Conservation (phyloP, 75 land plant genomes). For the Selaginella moellendorffii region DNA sequence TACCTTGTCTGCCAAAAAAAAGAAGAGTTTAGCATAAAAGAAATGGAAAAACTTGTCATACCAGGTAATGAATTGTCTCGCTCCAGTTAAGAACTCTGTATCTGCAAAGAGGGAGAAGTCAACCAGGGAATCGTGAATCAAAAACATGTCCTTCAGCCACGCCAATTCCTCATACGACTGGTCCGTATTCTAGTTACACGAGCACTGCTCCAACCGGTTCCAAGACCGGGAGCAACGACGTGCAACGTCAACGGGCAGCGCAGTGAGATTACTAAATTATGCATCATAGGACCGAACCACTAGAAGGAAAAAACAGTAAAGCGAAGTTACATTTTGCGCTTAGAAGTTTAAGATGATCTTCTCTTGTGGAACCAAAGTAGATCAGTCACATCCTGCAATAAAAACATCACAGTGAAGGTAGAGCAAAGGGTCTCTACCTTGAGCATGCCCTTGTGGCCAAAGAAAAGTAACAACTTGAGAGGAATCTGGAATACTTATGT, state of each 20-base stretch:
- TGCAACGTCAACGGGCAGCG: background rate
- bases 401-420: background rate
- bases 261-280: background rate
- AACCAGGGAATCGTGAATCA: no score
- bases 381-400: slow-evolving; percentile 79
- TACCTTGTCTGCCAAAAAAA: no score
- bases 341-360: slow-evolving; percentile 71
- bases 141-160: background rate
- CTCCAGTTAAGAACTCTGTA: no score
- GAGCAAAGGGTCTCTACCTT: slow-evolving; percentile 40
- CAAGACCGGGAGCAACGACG: background rate
- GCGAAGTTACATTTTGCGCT: background rate
- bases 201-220: background rate
- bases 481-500: slow-evolving; percentile 39
- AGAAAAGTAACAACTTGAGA: slow-evolving; percentile 56
- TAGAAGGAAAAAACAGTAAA: background rate
- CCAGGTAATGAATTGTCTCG: no score
- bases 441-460: slow-evolving; percentile 82
- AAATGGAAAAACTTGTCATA: no score
- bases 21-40: no score
- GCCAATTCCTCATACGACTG: background rate
- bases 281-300: background rate
- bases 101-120: no score
- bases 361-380: slow-evolving; percentile 48
- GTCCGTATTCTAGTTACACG: background rate